Percentiles rank a stretch among this genome's conserved stretches.
Evolutionary conservation across 1,139 yeast genomes (phyloP).

Genomic region (Zygosaccharomyces pseudobailii): DNA sequence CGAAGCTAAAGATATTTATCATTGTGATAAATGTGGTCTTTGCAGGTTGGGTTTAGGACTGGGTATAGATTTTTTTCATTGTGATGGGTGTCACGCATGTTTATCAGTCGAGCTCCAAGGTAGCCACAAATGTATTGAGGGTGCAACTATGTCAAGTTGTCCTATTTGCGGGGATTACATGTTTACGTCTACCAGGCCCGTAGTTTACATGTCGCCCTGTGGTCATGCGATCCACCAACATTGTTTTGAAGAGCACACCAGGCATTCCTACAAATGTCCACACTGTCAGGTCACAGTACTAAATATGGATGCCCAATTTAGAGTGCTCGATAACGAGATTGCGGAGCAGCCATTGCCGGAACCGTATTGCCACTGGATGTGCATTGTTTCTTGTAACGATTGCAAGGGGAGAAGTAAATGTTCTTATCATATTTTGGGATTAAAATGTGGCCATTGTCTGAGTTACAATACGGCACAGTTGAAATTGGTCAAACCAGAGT

Average conservation of each 20-base stretch:
- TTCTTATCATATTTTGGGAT: constrained; percentile 76
- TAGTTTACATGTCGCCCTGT: constrained; percentile 81
- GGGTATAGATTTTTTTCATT: constrained; percentile 86
- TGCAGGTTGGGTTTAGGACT: constrained; percentile 86
- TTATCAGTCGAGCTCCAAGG: constrained; percentile 72
- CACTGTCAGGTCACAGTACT: constrained; percentile 78
- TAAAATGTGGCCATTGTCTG: constrained; percentile 79
- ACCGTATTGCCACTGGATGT: constrained; percentile 72
- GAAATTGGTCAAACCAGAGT: constrained; percentile 48
- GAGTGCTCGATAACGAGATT: constrained; percentile 81
- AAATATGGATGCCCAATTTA: constrained; percentile 83
- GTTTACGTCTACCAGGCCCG: constrained; percentile 80
- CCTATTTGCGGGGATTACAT: constrained; percentile 90
- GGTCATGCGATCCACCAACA: constrained; percentile 90
- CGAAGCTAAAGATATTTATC: constrained; percentile 74
- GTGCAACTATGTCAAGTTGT: constrained; percentile 86
- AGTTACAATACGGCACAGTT: constrained; percentile 81
- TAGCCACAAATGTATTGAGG: constrained; percentile 77
- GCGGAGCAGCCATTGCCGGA: constrained; percentile 70
- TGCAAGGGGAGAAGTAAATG: constrained; percentile 80
- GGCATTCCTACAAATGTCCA: constrained; percentile 86
- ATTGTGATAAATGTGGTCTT: constrained; percentile 88
- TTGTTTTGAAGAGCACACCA: constrained; percentile 75
- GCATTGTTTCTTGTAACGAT: constrained; percentile 79
- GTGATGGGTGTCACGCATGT: constrained; percentile 87